These are phyloP conservation scores for Thelonectria discophora DNA, from an alignment of 2,329 filamentous ascomycete genomes.

Conservation along the genomic window DNA sequence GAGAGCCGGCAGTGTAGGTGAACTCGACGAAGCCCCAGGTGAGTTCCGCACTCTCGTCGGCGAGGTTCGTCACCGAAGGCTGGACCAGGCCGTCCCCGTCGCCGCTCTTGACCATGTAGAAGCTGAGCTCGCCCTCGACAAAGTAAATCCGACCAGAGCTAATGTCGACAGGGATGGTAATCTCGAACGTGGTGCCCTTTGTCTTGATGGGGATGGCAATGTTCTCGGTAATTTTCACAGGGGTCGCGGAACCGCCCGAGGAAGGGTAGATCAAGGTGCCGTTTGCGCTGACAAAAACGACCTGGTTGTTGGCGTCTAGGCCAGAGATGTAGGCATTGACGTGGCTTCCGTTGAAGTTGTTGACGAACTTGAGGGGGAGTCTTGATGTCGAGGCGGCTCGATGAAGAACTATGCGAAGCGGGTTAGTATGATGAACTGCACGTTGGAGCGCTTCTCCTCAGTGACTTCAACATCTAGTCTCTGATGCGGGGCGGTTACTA, in stretches of 20 bases:
- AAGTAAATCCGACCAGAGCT: conserved; percentile 57
- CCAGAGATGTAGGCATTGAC: conserved; percentile 59
- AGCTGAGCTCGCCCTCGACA: conserved; percentile 52
- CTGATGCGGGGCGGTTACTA: conserved; percentile 42
- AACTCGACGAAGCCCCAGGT: conserved; percentile 63
- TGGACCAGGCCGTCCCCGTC: conserved; percentile 54
- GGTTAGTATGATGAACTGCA: conserved; percentile 39
- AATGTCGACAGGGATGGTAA: conserved; percentile 53
- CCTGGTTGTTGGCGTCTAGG: conserved; percentile 48
- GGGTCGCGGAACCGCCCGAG: conserved; percentile 46
- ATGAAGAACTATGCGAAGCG: conserved; percentile 4
- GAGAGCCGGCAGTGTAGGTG: conserved; percentile 50
- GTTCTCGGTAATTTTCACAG: conserved; percentile 49
- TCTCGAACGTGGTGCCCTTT: conserved; percentile 48
- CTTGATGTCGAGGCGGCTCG: conserved; percentile 10
- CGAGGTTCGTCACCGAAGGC: conserved; percentile 55
- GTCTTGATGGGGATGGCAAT: conserved; percentile 55
- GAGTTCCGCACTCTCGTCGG: conserved; percentile 53
- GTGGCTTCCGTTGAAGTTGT: conserved; percentile 51
- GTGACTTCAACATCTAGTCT: conserved; percentile 47
- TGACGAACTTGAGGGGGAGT: conserved; percentile 50
- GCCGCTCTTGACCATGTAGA: conserved; percentile 51
- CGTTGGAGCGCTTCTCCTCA: conserved; percentile 52
- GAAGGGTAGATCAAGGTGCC: conserved; percentile 55
- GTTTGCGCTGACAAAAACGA: conserved; percentile 55